Evolutionary conservation across 2,329 filamentous ascomycete genomes (phyloP), one percentile per base, ranked within the genome.

Genomic region (Aspergillus aculeatinus): DNA sequence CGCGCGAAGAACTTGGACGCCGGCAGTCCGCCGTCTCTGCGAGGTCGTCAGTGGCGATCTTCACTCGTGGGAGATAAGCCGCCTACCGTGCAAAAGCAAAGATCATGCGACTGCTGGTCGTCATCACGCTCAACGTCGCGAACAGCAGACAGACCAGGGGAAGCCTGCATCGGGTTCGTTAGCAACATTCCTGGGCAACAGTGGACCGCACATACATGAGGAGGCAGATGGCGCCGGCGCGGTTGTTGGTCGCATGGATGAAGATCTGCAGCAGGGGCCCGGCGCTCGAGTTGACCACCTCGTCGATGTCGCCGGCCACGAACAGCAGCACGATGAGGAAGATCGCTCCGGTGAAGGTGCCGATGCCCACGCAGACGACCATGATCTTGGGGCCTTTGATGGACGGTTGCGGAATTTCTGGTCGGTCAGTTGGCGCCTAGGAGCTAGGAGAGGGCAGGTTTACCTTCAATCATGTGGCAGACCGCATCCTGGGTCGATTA

Each of bases 251-350:
- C 0, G 87, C 86, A 50, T 87, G 80, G 62, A 83, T 81, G 31
- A 90, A 78, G 57, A 88, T 89, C 63, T 87, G 81, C 1, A 88
- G 74, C 0, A 89, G 69, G 0, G 87, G 87, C 0, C 86, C 85
- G 0, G 83, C 80, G 0, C 80, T 67, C 0, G 84, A 84, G 1
- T 70, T 74, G 56, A 87, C 85, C 57, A 88, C 83, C 1, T 74
- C 71, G 31, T 84, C 75, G 53, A 86, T 79, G 59, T 87, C 80
- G 1, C 82, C 81, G 14, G 87, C 79, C 48, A 87, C 85, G 57
- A 89, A 89, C 0, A 90, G 80, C 0, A 89, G 76, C 33, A 85
- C 82, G 48, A 82, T 80, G 12, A 89, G 73, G 67, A 88, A 89
- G 57, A 88, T 73, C 57, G 85, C 86, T 0, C 87, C 87, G 0